phyloP scores from a whole-genome alignment of 2,329 filamentous ascomycete genomes.

The Rhytidhysteron rufulum region DNA sequence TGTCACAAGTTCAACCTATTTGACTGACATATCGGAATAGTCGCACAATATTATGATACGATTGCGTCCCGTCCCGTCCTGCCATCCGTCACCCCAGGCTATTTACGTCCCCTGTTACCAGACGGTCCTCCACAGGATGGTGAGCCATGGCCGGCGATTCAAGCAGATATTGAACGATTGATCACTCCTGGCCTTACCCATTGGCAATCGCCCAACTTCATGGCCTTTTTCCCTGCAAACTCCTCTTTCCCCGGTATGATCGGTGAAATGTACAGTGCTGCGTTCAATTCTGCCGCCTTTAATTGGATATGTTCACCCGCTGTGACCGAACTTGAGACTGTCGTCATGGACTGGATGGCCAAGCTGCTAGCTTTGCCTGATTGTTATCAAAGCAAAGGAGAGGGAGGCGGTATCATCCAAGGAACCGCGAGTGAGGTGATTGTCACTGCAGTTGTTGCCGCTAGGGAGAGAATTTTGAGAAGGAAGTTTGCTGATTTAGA shows the following conservation, averaged over 20 bases:
- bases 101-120: constrained; percentile 77
- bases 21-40: constrained; percentile 42
- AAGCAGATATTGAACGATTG: constrained; percentile 75
- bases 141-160: constrained; percentile 75
- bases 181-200: constrained; percentile 92
- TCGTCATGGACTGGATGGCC: constrained; percentile 89
- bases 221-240: constrained; percentile 89
- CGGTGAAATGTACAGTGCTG: constrained; percentile 86
- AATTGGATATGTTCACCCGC: constrained; percentile 96
- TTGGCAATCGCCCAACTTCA: constrained; percentile 89
- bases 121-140: constrained; percentile 59
- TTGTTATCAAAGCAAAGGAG: constrained; percentile 68
- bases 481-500: constrained; percentile 23
- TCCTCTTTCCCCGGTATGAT: constrained; percentile 81
- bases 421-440: constrained; percentile 86
- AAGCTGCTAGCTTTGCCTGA: constrained; percentile 69
- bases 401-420: constrained; percentile 90
- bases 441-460: constrained; percentile 81
- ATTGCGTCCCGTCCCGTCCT: constrained; percentile 68
- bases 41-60: constrained; percentile 78
- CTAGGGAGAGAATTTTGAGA: constrained; percentile 64
- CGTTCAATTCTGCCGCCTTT: constrained; percentile 87
- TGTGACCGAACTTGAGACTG: constrained; percentile 87
- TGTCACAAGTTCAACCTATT: background rate
- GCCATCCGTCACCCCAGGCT: constrained; percentile 77